Evolutionary conservation across 768 basidiomycete genomes (phyloP).

Genomic region (Polyporus arcularius): DNA sequence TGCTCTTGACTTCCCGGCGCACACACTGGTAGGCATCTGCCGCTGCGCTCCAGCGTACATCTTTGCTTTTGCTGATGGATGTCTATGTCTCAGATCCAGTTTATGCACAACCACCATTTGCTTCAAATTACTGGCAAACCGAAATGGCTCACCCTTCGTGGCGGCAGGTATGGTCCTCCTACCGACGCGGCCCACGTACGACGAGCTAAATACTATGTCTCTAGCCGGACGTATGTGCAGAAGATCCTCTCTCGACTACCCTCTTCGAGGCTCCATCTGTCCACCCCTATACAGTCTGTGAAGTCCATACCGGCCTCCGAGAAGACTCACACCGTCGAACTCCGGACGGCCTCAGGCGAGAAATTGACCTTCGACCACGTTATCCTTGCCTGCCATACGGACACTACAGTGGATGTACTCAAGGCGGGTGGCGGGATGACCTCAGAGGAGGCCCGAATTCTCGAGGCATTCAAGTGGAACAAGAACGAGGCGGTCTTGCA

Average conservation of each 20-base stretch:
- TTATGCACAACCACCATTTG: slow-evolving; percentile 74
- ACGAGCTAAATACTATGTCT: not conserved
- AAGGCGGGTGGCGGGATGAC: slow-evolving; percentile 51
- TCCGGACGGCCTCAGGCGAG: slow-evolving; percentile 50
- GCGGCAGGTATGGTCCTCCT: slow-evolving; percentile 56
- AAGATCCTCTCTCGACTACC: slow-evolving; percentile 59
- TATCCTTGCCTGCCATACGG: slow-evolving; percentile 73
- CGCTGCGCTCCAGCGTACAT: not conserved
- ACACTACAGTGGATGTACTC: slow-evolving; percentile 56
- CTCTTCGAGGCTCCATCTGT: slow-evolving; percentile 54
- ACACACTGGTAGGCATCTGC: slow-evolving; percentile 49
- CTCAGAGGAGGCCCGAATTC: slow-evolving; percentile 52
- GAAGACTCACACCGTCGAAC: slow-evolving; percentile 32
- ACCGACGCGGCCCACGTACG: not conserved
- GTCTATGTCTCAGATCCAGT: slow-evolving; percentile 49
- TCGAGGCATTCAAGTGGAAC: slow-evolving; percentile 66
- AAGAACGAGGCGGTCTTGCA: slow-evolving; percentile 70
- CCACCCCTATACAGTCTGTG: slow-evolving; percentile 52
- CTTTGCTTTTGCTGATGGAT: not conserved
- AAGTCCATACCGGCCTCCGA: slow-evolving; percentile 13
- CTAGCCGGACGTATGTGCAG: slow-evolving; percentile 66
- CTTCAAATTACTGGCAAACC: slow-evolving; percentile 72
- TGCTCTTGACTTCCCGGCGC: slow-evolving; percentile 68
- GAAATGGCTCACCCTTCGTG: slow-evolving; percentile 70
- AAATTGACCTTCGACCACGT: slow-evolving; percentile 62